These are phyloP conservation scores for Euphrasia arctica DNA, from an alignment of 305 asterid genomes.

Conservation along the genomic window DNA sequence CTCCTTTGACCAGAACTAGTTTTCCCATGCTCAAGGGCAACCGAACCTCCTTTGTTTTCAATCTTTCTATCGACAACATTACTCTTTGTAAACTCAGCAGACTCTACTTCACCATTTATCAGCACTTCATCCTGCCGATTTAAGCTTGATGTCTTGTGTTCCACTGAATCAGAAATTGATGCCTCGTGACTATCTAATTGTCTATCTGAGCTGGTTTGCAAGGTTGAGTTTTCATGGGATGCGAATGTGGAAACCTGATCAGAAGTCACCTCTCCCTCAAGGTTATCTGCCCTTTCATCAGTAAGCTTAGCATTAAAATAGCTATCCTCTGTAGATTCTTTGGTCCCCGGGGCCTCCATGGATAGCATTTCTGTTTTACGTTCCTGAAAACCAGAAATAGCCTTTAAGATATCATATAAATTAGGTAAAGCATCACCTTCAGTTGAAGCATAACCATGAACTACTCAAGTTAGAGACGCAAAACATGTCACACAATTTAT, in stretches of 20 bases:
- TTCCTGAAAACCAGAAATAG: slow-evolving; percentile 47
- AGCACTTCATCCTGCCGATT: slow-evolving; percentile 46
- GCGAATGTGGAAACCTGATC: slow-evolving; percentile 80
- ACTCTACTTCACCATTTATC: slow-evolving; percentile 52
- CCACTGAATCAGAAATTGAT: slow-evolving; percentile 34
- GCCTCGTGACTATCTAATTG: slow-evolving; percentile 45
- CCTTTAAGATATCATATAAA: slow-evolving; percentile 24
- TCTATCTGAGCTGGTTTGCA: slow-evolving; percentile 36
- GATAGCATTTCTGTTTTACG: slow-evolving; percentile 41
- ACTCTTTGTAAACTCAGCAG: slow-evolving; percentile 45
- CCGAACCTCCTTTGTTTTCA: slow-evolving; percentile 54
- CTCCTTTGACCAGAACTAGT: slow-evolving; percentile 52
- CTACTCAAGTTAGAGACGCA: slow-evolving; percentile 18
- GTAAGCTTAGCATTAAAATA: slow-evolving; percentile 34
- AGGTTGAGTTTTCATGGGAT: slow-evolving; percentile 54
- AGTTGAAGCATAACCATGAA: slow-evolving; percentile 12
- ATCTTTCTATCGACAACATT: slow-evolving; percentile 37
- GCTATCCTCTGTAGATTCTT: slow-evolving; percentile 45
- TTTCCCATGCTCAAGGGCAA: slow-evolving; percentile 47
- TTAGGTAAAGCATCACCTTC: slow-evolving; percentile 14
- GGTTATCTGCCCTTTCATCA: slow-evolving; percentile 43
- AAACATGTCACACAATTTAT: slow-evolving; percentile 23
- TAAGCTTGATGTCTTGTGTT: slow-evolving; percentile 32
- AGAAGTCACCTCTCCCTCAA: slow-evolving; percentile 48
- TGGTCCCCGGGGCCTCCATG: slow-evolving; percentile 39